Base-by-base conservation (phyloP, 2,329 filamentous ascomycete genomes). In the Aureobasidium sp. region DNA sequence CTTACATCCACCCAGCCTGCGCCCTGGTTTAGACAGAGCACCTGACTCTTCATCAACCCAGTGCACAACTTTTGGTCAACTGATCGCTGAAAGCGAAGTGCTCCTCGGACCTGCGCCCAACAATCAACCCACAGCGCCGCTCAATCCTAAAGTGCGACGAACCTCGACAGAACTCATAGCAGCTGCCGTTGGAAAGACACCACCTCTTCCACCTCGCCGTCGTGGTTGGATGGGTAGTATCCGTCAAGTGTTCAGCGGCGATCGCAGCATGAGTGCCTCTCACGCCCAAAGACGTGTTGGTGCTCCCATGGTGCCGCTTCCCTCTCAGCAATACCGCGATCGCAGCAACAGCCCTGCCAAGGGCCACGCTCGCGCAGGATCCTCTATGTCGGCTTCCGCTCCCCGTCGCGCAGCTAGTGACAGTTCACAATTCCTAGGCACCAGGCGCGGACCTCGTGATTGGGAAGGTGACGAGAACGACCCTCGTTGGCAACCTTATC, bases 341-440 rank as follows among this genome's bases (percentile, higher is more conserved):
- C 65, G 63, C 29, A 62, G 47, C 58, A 59, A 55, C 30, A 64
- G 53, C 30, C 61, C 62, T 10, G 57, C 34, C 57, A 49, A 59
- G n/a, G 25, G 32, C 7, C 42, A 61, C 29, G 37, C 50, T 29
- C 39, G 42, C 39, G 44, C 57, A 34, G 39, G 36, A n/a, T 39
- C 59, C 5, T 60, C 58, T 11, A 44, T 37, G 30, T 53, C 48
- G 34, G 30, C 32, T 50, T 58, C 53, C 11, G 61, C 54, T 3
- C 77, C 77, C 2, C 70, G 76, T 7, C 75, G 78, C 21, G 73
- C 77, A 5, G 75, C 74, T 5, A 77, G 74, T 1, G 78, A 79
- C 57, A 76, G 76, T 13, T 74, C 73, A 5, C 66, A 68, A 21
- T 74, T 77, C 54, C 74, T 77, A 67, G 68, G 69, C 37, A 71